A percentile compares a stretch with the other conserved stretches of the same genome.
These are phyloP conservation scores for Myxozyma sirexii DNA, from an alignment of 805 yeast genomes.

Conservation along the genomic window DNA sequence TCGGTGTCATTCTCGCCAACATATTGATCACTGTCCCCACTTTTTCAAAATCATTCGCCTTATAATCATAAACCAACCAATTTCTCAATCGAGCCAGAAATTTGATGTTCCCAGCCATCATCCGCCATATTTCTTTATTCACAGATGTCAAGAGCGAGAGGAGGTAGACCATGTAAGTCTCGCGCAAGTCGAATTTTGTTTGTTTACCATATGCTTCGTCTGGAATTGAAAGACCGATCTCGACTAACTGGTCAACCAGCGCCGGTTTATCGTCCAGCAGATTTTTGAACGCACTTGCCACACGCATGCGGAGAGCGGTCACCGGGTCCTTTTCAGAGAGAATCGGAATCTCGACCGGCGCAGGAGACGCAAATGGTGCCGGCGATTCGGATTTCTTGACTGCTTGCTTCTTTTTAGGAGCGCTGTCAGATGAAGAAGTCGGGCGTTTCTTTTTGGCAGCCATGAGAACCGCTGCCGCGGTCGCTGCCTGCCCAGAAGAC, in stretches of 20 bases:
- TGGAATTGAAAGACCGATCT: constrained; percentile 30
- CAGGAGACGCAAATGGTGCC: constrained; percentile 5
- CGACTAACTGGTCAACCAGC: constrained; percentile 28
- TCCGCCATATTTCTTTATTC: constrained; percentile 26
- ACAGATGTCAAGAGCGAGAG: constrained; percentile 12
- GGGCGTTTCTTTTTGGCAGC: constrained; percentile 8
- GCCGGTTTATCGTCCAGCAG: constrained; percentile 15
- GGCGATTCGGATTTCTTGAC: neutral
- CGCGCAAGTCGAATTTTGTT: constrained; percentile 31
- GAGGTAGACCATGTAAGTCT: constrained; percentile 22
- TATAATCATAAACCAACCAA: constrained; percentile 34
- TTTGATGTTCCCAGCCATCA: constrained; percentile 21
- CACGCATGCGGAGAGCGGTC: constrained; percentile 23
- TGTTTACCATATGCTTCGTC: constrained; percentile 32
- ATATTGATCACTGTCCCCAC: constrained; percentile 21
- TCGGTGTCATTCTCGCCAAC: constrained; percentile 23
- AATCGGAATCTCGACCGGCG: constrained; percentile 24
- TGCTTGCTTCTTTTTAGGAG: neutral
- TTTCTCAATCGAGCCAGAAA: constrained; percentile 35
- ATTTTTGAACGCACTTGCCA: constrained; percentile 30
- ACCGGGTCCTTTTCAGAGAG: constrained; percentile 31
- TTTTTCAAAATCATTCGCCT: constrained; percentile 28
- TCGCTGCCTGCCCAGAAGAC: neutral
- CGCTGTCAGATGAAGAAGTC: neutral
- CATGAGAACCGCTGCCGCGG: neutral